These are phyloP conservation scores for Rhazya stricta DNA, from an alignment of 257 asterid genomes.

Conservation along the genomic window DNA sequence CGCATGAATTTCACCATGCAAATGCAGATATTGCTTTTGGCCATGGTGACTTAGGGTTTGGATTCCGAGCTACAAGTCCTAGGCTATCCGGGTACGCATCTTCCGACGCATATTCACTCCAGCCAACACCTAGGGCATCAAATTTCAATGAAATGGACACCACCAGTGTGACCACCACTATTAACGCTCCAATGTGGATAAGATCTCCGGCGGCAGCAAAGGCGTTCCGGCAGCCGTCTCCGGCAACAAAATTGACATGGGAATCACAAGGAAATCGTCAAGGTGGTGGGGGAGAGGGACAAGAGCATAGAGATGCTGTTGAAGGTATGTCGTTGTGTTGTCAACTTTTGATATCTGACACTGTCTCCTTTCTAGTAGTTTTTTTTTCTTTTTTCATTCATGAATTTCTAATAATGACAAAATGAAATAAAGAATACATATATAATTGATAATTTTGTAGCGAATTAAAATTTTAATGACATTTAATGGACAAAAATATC, in stretches of 20 bases:
- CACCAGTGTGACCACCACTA: conserved; percentile 29
- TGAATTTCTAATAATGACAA: not conserved
- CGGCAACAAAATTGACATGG: conserved; percentile 41
- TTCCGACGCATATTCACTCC: conserved; percentile 64
- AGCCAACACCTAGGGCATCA: conserved; percentile 62
- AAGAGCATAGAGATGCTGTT: conserved; percentile 20
- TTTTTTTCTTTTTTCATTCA: not conserved
- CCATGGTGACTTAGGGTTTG: conserved; percentile 33
- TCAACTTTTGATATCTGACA: conserved; percentile 14
- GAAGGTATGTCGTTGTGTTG: conserved; percentile 39
- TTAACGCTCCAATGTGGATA: conserved; percentile 25
- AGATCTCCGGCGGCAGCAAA: conserved; percentile 30
- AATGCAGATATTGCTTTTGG: conserved; percentile 13
- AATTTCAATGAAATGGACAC: conserved; percentile 51
- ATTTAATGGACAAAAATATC: not conserved
- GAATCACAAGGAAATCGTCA: conserved; percentile 43
- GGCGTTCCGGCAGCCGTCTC: conserved; percentile 42
- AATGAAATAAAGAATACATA: not conserved
- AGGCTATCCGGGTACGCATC: conserved; percentile 57
- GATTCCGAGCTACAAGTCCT: conserved; percentile 52
- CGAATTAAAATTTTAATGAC: not conserved
- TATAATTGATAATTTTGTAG: not conserved
- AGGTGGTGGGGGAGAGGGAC: conserved; percentile 11
- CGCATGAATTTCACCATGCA: conserved; percentile 30
- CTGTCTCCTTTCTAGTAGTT: conserved; percentile 8